phyloP scores from a whole-genome alignment of 164 flowering plant species.

The Magnolia kwangsiensis region DNA sequence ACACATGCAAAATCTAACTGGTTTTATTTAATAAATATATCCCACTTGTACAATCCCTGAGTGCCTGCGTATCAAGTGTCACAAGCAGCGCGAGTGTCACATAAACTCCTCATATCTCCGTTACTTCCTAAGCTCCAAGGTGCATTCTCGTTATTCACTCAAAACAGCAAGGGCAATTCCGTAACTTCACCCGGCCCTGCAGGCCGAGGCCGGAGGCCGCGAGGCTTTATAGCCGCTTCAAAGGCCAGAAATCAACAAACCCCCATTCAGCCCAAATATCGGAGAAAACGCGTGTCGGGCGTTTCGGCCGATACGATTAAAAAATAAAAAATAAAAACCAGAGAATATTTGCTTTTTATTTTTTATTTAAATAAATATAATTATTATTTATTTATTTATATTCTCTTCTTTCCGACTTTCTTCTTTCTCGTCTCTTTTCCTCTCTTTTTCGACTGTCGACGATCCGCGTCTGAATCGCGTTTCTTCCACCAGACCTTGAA shows the following conservation, averaged over 20 bases:
- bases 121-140: too few relatives aligned
- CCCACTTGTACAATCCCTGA: too few relatives aligned
- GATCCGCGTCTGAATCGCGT: slow-evolving; percentile 43
- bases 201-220: slow-evolving; percentile 14
- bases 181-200: neutral
- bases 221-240: neutral
- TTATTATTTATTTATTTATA: neutral
- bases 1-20: too few relatives aligned
- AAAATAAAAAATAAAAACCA: neutral
- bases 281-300: neutral
- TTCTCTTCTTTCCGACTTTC: neutral
- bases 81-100: too few relatives aligned
- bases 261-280: neutral
- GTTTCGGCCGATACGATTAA: neutral
- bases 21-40: too few relatives aligned
- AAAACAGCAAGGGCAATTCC: too few relatives aligned
- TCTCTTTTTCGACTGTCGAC: slow-evolving; percentile 23
- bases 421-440: slow-evolving; percentile 9
- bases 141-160: too few relatives aligned
- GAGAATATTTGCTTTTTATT: neutral
- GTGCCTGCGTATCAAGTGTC: too few relatives aligned
- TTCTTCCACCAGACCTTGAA: neutral
- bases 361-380: neutral
- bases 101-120: too few relatives aligned
- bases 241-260: neutral